Evolutionary conservation across 2,329 filamentous ascomycete species (phyloP), one percentile per base, ranked within the genome.

Genomic region (Trematosphaeria pertusa): DNA sequence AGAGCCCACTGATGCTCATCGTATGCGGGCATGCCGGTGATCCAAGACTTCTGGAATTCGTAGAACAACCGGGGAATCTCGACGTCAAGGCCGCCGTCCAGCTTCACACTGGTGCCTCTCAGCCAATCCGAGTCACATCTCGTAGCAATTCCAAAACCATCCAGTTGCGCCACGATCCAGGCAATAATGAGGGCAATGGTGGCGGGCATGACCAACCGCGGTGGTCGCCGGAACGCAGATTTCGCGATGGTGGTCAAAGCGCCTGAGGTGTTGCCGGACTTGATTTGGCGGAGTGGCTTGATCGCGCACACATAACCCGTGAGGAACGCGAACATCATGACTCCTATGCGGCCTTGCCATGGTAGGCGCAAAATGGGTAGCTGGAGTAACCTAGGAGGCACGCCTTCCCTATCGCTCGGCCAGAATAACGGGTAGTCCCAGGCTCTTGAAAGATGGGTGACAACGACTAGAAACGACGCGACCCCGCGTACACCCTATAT

Each of bases 1-100:
- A 81, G 72, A 3, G 79, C 78, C 80, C 80, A 82, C 56, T 82
- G 80, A 49, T 82, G 79, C 45, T 80, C 74, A 56, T 82, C 80
- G 43, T 79, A 81, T 7, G 75, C 69, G 65, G 79, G 80, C 56
- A 75, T 76, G 1, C 74, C 75, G 41, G 72, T 77, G 10, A 78
- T 79, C 80, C 80, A 82, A 9, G 74, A 76, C 8, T 65, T 71
- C 18, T 79, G 66, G 52, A 79, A 77, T 50, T 75, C 75, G 47
- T 61, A 58, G 43, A 78, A 73, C 26, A 82, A 60, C 14, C 76
- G 67, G 21, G 66, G 52, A 5, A 81, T 54, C 52, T 81, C 79
- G 11, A 72, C 66, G 38, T 64, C 66, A n/a, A 81, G 69, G 4
- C 73, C 69, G 18, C 74, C 72, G 36, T 75, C 65, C 12, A 75